Base-by-base conservation (phyloP, 345 rosid genomes). In the Conringia planisiliqua region DNA sequence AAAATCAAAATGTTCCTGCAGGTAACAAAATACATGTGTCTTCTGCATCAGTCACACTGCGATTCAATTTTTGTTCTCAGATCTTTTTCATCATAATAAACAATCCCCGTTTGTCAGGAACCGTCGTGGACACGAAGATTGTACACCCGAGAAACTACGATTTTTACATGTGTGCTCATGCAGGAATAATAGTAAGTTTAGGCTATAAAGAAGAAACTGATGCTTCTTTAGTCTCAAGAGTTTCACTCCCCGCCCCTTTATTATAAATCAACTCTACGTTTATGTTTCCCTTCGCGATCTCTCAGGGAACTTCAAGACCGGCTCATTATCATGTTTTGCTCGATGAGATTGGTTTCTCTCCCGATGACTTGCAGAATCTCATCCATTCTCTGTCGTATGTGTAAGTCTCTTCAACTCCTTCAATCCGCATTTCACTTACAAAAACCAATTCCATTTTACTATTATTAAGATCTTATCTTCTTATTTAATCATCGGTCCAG, bases 101-200 rank as follows among this genome's bases (percentile, higher is more conserved):
- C 16, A 18, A 46, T 48, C 68, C 36, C 39, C 3, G 1, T 78
- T 68, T 47, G 7, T 47, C 83, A 88, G 97, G 97, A 70, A 94
- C 97, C 5, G 87, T 91, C 14, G 96, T 94, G 79, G 97, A 91
- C 72, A 83, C 91, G 66, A 82, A 80, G 73, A 84, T 93, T 30
- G 92, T 88, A 66, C 96, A 93, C 78, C 94, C 97, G 5, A 86
- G 82, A 57, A 87, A 89, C 80, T 91, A 86, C 48, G 97, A 93
- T 73, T 93, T 91, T 84, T 93, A 86, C 83, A 84, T 93, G 96
- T 89, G 96, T 75, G 86, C 97, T 63, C 98, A 91, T 52, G 87
- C 89, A 7, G 96, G 97, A 61, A 81, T 72, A 77, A 77, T 90
- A 24, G 97, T 94, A 78, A 78, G 96, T 81, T 65, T 50, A 44